phyloP scores from a whole-genome alignment of 495 filamentous ascomycete species.

The Staphylotrichum longicolle region DNA sequence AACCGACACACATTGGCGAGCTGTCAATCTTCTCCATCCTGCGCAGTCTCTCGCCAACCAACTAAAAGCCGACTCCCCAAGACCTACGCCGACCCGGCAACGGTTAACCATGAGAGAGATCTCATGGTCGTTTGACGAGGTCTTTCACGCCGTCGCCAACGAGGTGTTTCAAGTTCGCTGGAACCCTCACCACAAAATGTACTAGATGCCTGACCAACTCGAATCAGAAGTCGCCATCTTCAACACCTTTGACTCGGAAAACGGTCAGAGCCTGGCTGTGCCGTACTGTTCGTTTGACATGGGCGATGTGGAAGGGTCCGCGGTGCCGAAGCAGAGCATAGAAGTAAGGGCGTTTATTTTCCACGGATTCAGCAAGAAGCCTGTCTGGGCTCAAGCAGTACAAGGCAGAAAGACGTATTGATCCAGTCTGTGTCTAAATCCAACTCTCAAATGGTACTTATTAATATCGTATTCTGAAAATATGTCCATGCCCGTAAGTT shows the following conservation, averaged over 20 bases:
- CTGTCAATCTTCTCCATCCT: not conserved
- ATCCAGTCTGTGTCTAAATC: no score
- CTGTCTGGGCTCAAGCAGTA: no score
- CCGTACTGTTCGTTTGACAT: not conserved
- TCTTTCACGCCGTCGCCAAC: not conserved
- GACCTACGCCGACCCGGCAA: not conserved
- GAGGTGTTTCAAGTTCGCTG: not conserved
- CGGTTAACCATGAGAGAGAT: not conserved
- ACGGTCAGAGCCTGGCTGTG: not conserved
- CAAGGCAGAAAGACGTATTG: no score
- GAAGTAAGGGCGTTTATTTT: not conserved
- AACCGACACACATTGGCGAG: not conserved
- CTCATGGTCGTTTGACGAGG: not conserved
- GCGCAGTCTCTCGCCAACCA: not conserved
- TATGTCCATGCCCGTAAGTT: no score
- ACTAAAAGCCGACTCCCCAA: not conserved
- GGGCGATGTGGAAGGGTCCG: not conserved
- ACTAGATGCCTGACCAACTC: not conserved
- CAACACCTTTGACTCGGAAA: not conserved
- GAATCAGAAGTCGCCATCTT: not conserved
- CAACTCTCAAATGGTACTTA: no score
- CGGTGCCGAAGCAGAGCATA: not conserved
- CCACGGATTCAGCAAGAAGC: not conserved
- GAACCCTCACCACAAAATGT: not conserved
- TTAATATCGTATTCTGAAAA: no score